Evolutionary conservation across 208 protist species (phyloP).

Genomic region (Lotmaria passim): DNA sequence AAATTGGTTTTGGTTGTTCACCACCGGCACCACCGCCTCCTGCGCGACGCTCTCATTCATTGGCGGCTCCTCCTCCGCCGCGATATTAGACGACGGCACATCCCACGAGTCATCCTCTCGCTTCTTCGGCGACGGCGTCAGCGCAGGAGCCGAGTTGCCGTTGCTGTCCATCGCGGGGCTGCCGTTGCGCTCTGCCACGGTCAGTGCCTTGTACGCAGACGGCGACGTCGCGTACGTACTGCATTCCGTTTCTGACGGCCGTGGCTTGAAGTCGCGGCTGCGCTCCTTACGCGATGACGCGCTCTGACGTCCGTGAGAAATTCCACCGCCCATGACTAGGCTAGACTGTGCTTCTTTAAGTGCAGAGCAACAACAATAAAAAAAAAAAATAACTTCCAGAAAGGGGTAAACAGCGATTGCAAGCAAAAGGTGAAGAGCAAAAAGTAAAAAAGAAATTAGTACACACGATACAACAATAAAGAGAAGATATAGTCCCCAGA

Average conservation of each 20-base stretch:
- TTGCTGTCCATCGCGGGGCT: constrained; percentile 4
- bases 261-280: constrained; percentile 2
- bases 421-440: too few species aligned
- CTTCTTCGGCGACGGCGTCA: constrained; percentile 1
- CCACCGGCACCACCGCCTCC: neutral
- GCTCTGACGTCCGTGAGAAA: neutral
- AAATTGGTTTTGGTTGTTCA: constrained; percentile 29
- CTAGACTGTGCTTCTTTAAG: neutral
- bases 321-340: constrained; percentile 24
- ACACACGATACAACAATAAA: too few species aligned
- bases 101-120: constrained; percentile 19
- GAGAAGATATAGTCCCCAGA: too few species aligned
- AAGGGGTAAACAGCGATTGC: neutral
- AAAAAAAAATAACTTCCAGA: neutral
- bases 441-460: too few species aligned
- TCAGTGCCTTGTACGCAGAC: constrained; percentile 9
- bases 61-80: neutral
- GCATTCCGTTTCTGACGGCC: neutral
- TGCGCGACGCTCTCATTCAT: constrained; percentile 13
- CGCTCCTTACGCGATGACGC: neutral
- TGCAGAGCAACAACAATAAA: neutral
- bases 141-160: constrained; percentile 6
- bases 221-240: neutral
- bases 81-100: constrained; percentile 6
- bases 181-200: neutral